Evolutionary conservation across 495 filamentous ascomycete genomes (phyloP), one percentile per base, ranked within the genome.

Genomic region (Hypoxylon subgilvum): DNA sequence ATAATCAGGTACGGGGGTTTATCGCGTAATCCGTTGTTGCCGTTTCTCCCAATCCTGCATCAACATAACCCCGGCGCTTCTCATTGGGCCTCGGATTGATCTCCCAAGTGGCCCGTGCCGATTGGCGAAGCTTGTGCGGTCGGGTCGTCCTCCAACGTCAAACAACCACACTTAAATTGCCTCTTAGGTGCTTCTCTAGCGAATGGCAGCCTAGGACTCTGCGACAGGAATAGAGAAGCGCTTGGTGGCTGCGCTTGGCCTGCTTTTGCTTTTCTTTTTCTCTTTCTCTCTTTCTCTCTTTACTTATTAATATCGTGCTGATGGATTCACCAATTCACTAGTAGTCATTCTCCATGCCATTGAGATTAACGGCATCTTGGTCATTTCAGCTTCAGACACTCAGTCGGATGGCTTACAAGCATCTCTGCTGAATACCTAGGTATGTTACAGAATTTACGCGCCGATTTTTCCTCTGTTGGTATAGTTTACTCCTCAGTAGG

Each of bases 1-100:
- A 63, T 63, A 63, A 63, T 57, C 60, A 63, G 60, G 60, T 54
- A 57, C 43, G 50, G 53, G n/a, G n/a, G n/a, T n/a, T n/a, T 14
- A 57, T 63, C 52, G 52, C 60, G 53, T 63, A 57, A 63, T 63
- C 52, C n/a, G 47, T 39, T 54, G 38, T 46, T 19, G 48, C 60
- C 49, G 34, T 38, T 38, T 3, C 9, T 38, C 47, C 16, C 57
- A 52, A 22, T 47, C 18, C 46, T 57, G 52, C 52, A 62, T 56
- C 46, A 46, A 47, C 17, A 47, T 28, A 63, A 57, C 57, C 47
- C 47, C 42, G 27, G 30, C 5, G 48, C 21, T 12, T 63, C 16
- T 63, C 31, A 63, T 63, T 63, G 60, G 60, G 52, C 53, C 60
- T 57, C 52, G 32, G 52, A 48, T 53, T 51, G 22, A 18, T 19